These are phyloP conservation scores for Immersiporthe knoxdaviesiana DNA, from an alignment of 2,329 filamentous ascomycete species.

Conservation along the genomic window DNA sequence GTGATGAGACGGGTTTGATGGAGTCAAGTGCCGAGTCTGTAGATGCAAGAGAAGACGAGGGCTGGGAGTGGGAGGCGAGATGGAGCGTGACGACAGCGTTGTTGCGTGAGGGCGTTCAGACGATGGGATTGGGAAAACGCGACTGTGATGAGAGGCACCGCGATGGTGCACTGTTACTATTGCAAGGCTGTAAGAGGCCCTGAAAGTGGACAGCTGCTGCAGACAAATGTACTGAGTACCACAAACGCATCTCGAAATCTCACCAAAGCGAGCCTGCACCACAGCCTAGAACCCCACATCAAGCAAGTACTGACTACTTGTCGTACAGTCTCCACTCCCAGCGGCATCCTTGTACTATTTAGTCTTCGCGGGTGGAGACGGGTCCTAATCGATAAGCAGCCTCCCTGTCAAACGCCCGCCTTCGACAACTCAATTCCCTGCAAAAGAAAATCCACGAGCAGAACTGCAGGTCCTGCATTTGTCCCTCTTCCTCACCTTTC, in stretches of 20 bases:
- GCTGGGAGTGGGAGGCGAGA: not conserved
- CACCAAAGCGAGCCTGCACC: not conserved
- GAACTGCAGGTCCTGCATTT: constrained; percentile 2
- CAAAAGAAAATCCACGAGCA: constrained; percentile 10
- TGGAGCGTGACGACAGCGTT: not conserved
- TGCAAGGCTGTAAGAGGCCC: not conserved
- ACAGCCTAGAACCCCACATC: not conserved
- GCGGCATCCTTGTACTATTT: not conserved
- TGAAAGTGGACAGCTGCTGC: not conserved
- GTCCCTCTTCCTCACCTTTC: not conserved
- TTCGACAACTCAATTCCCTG: constrained; percentile 10
- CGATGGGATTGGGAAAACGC: not conserved
- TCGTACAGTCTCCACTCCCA: not conserved
- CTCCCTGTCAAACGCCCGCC: not conserved
- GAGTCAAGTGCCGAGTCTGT: not conserved
- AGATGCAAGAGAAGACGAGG: not conserved
- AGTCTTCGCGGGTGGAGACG: not conserved
- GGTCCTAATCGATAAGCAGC: constrained; percentile 13
- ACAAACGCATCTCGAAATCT: not conserved
- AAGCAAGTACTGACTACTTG: not conserved
- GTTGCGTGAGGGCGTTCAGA: not conserved
- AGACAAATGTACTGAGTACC: not conserved
- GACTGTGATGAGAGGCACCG: not conserved
- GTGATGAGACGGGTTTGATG: not conserved
- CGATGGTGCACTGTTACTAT: not conserved